Percentiles rank a stretch among this genome's conserved stretches.
These are phyloP conservation scores for Lachnellula occidentalis DNA, from an alignment of 2,329 filamentous ascomycete species.

Conservation along the genomic window DNA sequence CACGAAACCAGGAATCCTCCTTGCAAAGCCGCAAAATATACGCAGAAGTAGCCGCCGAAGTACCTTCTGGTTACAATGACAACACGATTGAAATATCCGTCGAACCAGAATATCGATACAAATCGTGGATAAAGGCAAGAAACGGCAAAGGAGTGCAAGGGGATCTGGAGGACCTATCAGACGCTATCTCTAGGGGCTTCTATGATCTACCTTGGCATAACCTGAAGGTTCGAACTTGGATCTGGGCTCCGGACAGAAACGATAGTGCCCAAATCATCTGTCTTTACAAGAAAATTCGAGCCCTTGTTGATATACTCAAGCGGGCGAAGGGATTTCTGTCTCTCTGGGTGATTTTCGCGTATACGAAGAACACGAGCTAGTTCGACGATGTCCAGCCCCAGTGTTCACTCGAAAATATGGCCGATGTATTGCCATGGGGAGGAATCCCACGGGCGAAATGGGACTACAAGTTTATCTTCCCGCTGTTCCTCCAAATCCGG, in stretches of 20 bases:
- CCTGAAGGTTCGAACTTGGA: slow-evolving; percentile 8
- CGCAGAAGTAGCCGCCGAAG: slow-evolving; percentile 14
- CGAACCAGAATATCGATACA: slow-evolving; percentile 9
- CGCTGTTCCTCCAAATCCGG: slow-evolving; percentile 11
- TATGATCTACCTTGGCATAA: slow-evolving; percentile 12
- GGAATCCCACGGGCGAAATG: slow-evolving; percentile 3
- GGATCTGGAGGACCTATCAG: slow-evolving; percentile 10
- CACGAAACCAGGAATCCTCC: slow-evolving; percentile 14
- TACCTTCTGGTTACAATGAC: slow-evolving; percentile 12
- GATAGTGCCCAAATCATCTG: slow-evolving; percentile 8
- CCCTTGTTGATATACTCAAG: slow-evolving; percentile 11
- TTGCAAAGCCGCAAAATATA: slow-evolving; percentile 13
- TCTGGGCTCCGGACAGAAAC: slow-evolving; percentile 10
- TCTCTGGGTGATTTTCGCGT: slow-evolving; percentile 11
- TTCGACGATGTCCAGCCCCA: slow-evolving; percentile 9
- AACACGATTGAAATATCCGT: slow-evolving; percentile 10
- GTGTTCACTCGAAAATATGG: slow-evolving; percentile 7
- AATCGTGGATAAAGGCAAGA: slow-evolving; percentile 10
- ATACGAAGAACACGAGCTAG: slow-evolving; percentile 11
- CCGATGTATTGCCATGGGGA: slow-evolving; percentile 8
- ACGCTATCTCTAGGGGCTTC: slow-evolving; percentile 12
- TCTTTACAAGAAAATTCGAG: slow-evolving; percentile 13
- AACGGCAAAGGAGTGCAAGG: slow-evolving; percentile 8
- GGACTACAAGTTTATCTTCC: slow-evolving; percentile 10
- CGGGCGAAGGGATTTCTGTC: slow-evolving; percentile 9